Conservation (phyloP, 768 basidiomycete species). For the Tricholoma sp. region DNA sequence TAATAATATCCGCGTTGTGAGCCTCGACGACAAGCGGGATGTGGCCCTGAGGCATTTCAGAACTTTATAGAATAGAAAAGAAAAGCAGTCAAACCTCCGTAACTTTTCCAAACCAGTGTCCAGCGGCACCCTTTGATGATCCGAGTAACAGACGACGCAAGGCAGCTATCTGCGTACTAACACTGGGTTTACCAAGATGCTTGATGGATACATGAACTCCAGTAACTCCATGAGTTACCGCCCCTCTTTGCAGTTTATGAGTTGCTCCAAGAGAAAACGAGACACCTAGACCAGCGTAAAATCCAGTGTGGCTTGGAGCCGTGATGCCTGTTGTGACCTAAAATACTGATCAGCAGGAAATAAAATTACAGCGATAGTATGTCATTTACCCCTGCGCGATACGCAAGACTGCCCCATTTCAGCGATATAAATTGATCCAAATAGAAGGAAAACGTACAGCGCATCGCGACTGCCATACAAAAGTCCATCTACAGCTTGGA, state of each 20-base stretch:
- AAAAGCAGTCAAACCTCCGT: conserved; percentile 29
- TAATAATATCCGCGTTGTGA: conserved; percentile 79
- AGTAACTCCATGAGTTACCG: conserved; percentile 57
- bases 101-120: conserved; percentile 43
- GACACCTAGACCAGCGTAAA: conserved; percentile 61
- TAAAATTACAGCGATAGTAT: not conserved
- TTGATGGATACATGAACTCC: conserved; percentile 64
- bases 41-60: conserved; percentile 39
- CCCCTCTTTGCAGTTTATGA: conserved; percentile 56
- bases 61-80: not conserved
- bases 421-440: not conserved
- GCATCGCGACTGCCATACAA: conserved; percentile 65
- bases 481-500: conserved; percentile 72
- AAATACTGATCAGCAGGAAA: not conserved
- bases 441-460: conserved; percentile 43
- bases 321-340: conserved; percentile 59
- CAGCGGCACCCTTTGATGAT: conserved; percentile 30
- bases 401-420: conserved; percentile 46
- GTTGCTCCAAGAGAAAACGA: conserved; percentile 57
- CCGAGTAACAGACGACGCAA: conserved; percentile 61
- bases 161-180: conserved; percentile 79
- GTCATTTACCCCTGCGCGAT: conserved; percentile 54
- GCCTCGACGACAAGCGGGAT: conserved; percentile 74
- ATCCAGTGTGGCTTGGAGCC: conserved; percentile 47
- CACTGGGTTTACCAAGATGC: conserved; percentile 45